phyloP scores from a whole-genome alignment of 2,329 filamentous ascomycete species.

The Tolypocladium ophioglossoides region DNA sequence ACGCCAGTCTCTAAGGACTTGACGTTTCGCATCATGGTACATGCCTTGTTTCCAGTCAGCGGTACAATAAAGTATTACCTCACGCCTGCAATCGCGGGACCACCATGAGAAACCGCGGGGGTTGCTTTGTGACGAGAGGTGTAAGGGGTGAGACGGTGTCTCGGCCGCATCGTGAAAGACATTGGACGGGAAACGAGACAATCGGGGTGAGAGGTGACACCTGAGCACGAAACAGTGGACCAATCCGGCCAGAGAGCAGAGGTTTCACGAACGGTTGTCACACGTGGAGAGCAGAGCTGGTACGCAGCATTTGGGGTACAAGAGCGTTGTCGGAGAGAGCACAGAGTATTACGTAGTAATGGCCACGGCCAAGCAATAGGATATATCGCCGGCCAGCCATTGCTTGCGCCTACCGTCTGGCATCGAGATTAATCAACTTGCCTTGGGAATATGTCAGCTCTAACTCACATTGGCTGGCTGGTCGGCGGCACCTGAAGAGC shows the following conservation, averaged over 20 bases:
- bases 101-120: neutral
- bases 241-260: neutral
- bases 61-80: neutral
- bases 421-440: neutral
- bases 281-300: neutral
- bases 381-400: neutral
- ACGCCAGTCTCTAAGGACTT: neutral
- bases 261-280: neutral
- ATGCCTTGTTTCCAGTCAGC: neutral
- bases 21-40: neutral
- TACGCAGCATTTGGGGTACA: neutral
- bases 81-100: neutral
- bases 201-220: neutral
- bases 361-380: neutral
- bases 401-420: neutral
- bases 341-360: neutral
- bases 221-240: neutral
- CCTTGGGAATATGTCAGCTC: neutral
- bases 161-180: neutral
- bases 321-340: neutral
- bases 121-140: neutral
- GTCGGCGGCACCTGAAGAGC: neutral
- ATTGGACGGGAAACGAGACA: neutral
- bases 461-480: neutral
- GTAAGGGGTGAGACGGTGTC: neutral